Evolutionary conservation across 2,329 filamentous ascomycete genomes (phyloP).

Genomic region (Ceratocystis eucalypticola): DNA sequence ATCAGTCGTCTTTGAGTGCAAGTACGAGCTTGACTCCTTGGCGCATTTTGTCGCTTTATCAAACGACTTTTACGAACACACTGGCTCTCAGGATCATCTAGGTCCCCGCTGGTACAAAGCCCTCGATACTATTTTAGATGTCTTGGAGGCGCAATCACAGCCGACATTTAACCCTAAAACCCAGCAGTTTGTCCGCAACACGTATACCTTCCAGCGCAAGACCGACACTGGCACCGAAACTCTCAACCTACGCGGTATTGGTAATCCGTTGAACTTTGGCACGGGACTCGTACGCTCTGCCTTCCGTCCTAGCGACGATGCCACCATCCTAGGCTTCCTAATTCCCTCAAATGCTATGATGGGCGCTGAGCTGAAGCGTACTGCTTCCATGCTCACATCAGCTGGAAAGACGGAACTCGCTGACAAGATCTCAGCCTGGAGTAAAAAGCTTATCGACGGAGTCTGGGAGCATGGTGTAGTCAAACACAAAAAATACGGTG

Average conservation of each 20-base stretch:
- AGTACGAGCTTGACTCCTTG: conserved; percentile 93
- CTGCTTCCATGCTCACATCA: conserved; percentile 52
- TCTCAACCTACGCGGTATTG: conserved; percentile 63
- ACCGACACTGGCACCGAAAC: conserved; percentile 85
- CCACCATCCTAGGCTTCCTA: conserved; percentile 85
- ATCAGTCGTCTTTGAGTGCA: conserved; percentile 85
- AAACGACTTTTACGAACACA: conserved; percentile 77
- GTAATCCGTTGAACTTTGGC: conserved; percentile 77
- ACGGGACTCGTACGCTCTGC: conserved; percentile 82
- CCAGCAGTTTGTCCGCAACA: conserved; percentile 52
- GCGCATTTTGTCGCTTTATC: conserved; percentile 77
- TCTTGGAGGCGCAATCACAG: conserved; percentile 64
- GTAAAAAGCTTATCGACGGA: conserved; percentile 54
- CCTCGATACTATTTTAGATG: conserved; percentile 56
- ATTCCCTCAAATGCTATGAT: conserved; percentile 97
- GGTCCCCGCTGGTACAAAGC: conserved; percentile 67
- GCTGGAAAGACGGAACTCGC: conserved; percentile 42
- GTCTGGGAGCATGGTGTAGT: conserved; percentile 78
- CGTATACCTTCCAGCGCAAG: conserved; percentile 74
- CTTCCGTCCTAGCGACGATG: conserved; percentile 89
- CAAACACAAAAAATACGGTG: conserved; percentile 57
- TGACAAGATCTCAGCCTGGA: conserved; percentile 43
- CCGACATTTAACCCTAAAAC: conserved; percentile 64
- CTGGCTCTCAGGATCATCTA: conserved; percentile 64
- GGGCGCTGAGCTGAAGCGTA: conserved; percentile 69